These are phyloP conservation scores for Ganoderma meredithae DNA, from an alignment of 1,284 basidiomycete genomes.

Conservation along the genomic window DNA sequence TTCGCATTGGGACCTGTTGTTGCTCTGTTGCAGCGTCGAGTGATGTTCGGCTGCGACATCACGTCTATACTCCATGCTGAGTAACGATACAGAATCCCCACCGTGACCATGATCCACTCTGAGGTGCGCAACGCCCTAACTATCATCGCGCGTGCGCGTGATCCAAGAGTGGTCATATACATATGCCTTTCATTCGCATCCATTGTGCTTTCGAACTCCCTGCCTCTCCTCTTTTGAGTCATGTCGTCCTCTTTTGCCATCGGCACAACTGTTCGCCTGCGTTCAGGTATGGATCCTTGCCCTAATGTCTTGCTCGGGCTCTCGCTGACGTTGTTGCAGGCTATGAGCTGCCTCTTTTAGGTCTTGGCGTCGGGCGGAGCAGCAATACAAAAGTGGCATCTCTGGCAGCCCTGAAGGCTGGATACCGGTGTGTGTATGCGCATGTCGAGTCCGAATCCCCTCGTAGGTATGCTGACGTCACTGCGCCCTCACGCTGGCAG, in stretches of 20 bases:
- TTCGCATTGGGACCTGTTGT: too few species aligned
- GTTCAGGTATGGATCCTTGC: background rate
- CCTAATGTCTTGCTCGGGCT: background rate
- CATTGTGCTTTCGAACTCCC: background rate
- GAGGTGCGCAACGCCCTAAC: too few species aligned
- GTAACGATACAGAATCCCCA: too few species aligned
- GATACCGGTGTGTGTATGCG: constrained; percentile 64
- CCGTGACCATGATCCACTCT: too few species aligned
- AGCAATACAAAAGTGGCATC: constrained; percentile 64
- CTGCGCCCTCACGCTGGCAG: constrained; percentile 45
- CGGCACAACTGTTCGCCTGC: background rate
- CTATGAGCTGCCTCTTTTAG: constrained; percentile 48
- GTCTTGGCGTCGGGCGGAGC: constrained; percentile 87
- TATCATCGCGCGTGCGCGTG: too few species aligned
- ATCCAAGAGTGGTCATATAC: background rate
- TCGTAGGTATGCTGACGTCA: background rate
- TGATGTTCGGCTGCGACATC: too few species aligned
- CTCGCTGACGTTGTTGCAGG: background rate
- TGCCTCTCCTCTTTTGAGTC: background rate
- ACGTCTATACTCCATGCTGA: too few species aligned
- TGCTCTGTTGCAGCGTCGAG: too few species aligned
- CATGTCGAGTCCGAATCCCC: too few species aligned
- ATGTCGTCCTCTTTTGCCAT: background rate
- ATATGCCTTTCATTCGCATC: background rate
- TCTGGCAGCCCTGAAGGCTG: constrained; percentile 70